These are phyloP conservation scores for Hyparrhenia diplandra DNA, from an alignment of 176 grass and related monocot species.

Conservation along the genomic window DNA sequence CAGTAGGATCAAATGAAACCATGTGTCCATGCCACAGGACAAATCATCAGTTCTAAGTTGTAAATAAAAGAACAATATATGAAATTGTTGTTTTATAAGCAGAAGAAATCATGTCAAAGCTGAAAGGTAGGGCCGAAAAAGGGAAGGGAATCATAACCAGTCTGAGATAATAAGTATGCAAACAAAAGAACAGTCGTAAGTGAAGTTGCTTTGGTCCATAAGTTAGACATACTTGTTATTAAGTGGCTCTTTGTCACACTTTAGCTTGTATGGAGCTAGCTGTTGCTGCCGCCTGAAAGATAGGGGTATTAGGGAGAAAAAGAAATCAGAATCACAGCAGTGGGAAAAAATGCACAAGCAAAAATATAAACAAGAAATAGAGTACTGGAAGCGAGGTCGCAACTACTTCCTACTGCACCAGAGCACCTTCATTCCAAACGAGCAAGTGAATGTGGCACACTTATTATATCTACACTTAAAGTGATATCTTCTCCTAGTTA, in stretches of 20 bases:
- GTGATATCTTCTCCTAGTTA: too few relatives aligned
- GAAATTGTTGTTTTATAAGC: neutral
- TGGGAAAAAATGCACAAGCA: neutral
- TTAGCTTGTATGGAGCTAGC: slow-evolving; percentile 80
- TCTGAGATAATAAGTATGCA: neutral
- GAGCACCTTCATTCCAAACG: neutral
- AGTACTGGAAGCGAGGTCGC: neutral
- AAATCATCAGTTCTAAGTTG: neutral
- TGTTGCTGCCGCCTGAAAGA: slow-evolving; percentile 87
- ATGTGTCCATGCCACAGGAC: slow-evolving; percentile 3
- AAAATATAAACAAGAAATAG: neutral
- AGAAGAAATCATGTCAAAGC: neutral
- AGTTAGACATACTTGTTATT: slow-evolving; percentile 63
- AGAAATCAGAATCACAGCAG: neutral
- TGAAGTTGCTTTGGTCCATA: neutral
- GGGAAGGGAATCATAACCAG: neutral
- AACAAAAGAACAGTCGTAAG: neutral
- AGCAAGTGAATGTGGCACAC: neutral
- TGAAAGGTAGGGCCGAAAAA: neutral
- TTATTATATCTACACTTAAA: too few relatives aligned
- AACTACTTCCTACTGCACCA: neutral
- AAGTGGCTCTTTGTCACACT: slow-evolving; percentile 88
- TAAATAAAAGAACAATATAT: neutral
- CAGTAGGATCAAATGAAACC: slow-evolving; percentile 3
- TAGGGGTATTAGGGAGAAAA: slow-evolving; percentile 23